Evolutionary conservation across 305 asterid species (phyloP).

Genomic region (Coffea humblotiana): DNA sequence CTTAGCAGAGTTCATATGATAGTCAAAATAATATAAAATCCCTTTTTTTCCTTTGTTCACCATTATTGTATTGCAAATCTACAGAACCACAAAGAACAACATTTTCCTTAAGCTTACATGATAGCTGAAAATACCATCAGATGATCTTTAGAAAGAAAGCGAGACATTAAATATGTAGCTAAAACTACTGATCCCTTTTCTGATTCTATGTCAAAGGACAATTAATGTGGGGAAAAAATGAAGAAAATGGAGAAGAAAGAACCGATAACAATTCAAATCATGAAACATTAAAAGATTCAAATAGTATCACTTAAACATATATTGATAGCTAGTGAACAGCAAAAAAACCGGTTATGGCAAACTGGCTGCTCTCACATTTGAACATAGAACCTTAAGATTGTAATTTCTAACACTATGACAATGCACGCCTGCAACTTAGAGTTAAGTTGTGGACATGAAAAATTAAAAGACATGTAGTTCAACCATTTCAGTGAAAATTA

Average conservation of each 20-base stretch:
- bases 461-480: neutral
- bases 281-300: neutral
- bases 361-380: neutral
- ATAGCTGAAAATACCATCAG: neutral
- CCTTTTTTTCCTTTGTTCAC: neutral
- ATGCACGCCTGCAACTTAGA: neutral
- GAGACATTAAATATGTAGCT: slow-evolving; percentile 6
- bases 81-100: no score
- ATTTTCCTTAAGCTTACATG: neutral
- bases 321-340: neutral
- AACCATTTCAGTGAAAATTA: neutral
- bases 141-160: neutral
- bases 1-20: neutral
- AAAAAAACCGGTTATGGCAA: neutral
- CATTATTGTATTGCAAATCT: no score
- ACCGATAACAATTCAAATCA: neutral
- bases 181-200: neutral
- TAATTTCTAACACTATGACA: neutral
- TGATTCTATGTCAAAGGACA: neutral
- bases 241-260: neutral
- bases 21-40: slow-evolving; percentile 6
- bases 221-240: neutral
- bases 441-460: neutral
- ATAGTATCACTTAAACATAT: neutral
- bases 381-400: neutral